Conservation (phyloP, 768 basidiomycete species). For the Amanita inopinata region DNA sequence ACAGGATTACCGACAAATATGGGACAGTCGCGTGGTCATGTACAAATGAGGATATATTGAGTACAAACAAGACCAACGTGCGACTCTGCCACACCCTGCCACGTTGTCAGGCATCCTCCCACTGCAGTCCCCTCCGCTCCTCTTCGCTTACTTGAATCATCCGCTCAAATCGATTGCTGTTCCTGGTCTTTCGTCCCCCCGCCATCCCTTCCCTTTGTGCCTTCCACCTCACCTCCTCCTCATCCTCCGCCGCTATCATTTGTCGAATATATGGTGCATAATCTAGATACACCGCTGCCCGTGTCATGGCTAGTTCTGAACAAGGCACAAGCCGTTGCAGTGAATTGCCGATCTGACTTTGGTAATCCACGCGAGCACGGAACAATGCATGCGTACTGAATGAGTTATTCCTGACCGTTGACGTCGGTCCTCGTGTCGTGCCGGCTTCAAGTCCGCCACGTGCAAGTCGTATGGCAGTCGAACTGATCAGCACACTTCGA, state of each 20-base stretch:
- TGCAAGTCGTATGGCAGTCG: constrained; percentile 35
- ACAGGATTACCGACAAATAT: constrained; percentile 7
- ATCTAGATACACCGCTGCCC: constrained; percentile 46
- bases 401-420: constrained; percentile 16
- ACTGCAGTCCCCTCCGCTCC: constrained; percentile 23
- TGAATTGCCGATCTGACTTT: constrained; percentile 31
- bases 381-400: constrained; percentile 23
- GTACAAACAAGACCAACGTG: constrained; percentile 21
- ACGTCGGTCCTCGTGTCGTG: constrained; percentile 23
- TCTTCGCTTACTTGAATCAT: constrained; percentile 29
- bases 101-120: constrained; percentile 15
- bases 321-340: constrained; percentile 39
- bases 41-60: constrained; percentile 13
- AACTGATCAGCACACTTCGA: constrained; percentile 40
- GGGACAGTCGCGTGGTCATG: background rate
- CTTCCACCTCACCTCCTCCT: constrained; percentile 23
- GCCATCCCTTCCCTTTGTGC: constrained; percentile 14
- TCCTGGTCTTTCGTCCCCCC: constrained; percentile 36
- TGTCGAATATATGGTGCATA: constrained; percentile 59
- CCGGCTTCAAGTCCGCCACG: constrained; percentile 28
- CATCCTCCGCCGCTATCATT: constrained; percentile 63
- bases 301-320: constrained; percentile 31
- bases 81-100: constrained; percentile 18
- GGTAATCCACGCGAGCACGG: constrained; percentile 36
- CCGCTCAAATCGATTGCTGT: constrained; percentile 42